Evolutionary conservation across 2,329 filamentous ascomycete species (phyloP).

Genomic region (Lasiodiplodia sp.): DNA sequence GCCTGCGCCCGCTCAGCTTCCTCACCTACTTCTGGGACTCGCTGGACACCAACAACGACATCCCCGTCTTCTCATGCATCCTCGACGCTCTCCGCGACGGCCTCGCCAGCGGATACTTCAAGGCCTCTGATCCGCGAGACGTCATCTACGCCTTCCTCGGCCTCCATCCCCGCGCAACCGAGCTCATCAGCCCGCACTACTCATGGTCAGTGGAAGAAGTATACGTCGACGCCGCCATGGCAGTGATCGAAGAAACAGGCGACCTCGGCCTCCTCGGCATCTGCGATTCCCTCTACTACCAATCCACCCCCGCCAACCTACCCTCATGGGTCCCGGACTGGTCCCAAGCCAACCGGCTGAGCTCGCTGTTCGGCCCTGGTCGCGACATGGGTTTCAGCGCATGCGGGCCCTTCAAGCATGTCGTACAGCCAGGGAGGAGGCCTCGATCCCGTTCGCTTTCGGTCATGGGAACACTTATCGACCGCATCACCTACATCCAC

Average conservation of each 20-base stretch:
- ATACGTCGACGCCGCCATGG: not conserved
- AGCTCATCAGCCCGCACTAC: conserved; percentile 4
- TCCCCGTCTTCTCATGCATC: not conserved
- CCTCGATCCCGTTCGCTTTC: not conserved
- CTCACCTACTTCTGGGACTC: conserved; percentile 5
- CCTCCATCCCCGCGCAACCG: not conserved
- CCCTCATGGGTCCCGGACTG: conserved; percentile 21
- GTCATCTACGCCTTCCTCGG: conserved; percentile 12
- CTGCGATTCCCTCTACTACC: conserved; percentile 1
- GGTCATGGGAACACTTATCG: not conserved
- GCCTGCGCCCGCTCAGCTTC: conserved; percentile 1
- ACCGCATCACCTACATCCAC: not conserved
- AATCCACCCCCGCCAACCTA: not conserved
- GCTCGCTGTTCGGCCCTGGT: not conserved
- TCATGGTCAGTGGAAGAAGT: not conserved
- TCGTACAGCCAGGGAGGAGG: not conserved
- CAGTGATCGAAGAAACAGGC: not conserved
- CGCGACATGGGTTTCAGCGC: not conserved
- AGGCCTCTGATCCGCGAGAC: conserved; percentile 1
- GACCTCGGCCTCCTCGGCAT: conserved; percentile 7
- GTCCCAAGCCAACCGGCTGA: not conserved
- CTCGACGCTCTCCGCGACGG: not conserved
- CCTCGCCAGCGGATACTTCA: not conserved
- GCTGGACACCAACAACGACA: not conserved
- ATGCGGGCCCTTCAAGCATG: not conserved